Percentiles rank a stretch among this genome's conserved stretches.
Evolutionary conservation across 2,329 filamentous ascomycete genomes (phyloP).

Genomic region (Aspergillus spinulosporus): DNA sequence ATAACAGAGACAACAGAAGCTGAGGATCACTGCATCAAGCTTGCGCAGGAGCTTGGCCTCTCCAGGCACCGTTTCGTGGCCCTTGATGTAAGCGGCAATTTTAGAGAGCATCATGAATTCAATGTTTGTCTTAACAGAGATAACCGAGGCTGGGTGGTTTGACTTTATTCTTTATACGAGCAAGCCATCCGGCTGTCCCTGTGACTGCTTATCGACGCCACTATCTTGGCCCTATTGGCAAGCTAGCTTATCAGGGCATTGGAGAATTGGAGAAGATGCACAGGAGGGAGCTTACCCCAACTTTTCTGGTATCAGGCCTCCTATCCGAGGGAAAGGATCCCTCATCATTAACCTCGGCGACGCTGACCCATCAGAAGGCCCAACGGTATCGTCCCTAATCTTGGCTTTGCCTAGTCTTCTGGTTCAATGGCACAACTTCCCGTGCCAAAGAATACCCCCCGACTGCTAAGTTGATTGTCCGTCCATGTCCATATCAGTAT

Average conservation of each 20-base stretch:
- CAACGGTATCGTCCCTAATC: neutral
- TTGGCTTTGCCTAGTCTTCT: neutral
- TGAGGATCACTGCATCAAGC: constrained; percentile 52
- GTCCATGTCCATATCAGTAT: too few relatives aligned
- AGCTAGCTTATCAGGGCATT: neutral
- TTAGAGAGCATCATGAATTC: neutral
- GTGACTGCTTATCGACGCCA: neutral
- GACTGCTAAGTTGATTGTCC: too few relatives aligned
- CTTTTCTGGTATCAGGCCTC: neutral
- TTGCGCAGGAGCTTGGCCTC: constrained; percentile 48
- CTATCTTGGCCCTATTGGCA: neutral
- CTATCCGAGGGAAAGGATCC: neutral
- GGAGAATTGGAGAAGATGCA: too few relatives aligned
- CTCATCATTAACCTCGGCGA: neutral
- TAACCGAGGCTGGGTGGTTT: neutral
- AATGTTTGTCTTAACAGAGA: neutral
- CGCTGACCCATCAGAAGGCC: neutral
- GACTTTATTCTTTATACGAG: neutral
- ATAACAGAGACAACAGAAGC: constrained; percentile 49
- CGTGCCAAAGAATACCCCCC: too few relatives aligned
- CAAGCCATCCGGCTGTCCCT: neutral
- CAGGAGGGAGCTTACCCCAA: neutral
- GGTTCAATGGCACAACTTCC: too few relatives aligned
- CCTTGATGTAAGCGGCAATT: constrained; percentile 13
- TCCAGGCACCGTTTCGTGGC: constrained; percentile 10